These are phyloP conservation scores for Podila verticillata DNA, from an alignment of 192 early-diverging fungal species.

Conservation along the genomic window DNA sequence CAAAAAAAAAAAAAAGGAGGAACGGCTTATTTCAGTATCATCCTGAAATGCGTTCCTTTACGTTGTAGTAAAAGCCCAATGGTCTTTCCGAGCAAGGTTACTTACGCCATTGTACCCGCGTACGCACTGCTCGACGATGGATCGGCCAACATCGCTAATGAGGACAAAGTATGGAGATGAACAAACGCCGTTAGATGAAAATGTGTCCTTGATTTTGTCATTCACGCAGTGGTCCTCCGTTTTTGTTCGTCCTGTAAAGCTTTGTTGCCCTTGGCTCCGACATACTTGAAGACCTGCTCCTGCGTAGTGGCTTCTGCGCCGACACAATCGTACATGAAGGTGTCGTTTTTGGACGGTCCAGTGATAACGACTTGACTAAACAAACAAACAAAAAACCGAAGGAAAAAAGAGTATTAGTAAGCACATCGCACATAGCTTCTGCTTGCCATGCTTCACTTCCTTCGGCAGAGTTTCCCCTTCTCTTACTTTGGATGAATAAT, in stretches of 20 bases:
- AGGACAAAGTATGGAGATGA: constrained; percentile 25
- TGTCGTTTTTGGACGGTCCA: constrained; percentile 64
- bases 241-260: too few relatives aligned
- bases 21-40: neutral
- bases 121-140: constrained; percentile 72
- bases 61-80: too few relatives aligned
- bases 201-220: neutral
- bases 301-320: constrained; percentile 65
- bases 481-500: constrained; percentile 28
- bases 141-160: constrained; percentile 54
- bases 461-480: neutral
- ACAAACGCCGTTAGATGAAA: neutral
- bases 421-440: neutral
- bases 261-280: too few relatives aligned
- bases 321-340: constrained; percentile 73
- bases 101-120: constrained; percentile 74
- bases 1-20: neutral
- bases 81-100: too few relatives aligned
- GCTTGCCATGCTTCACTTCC: neutral
- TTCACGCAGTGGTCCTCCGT: too few relatives aligned
- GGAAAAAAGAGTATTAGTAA: neutral
- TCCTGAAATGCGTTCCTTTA: neutral
- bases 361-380: constrained; percentile 50
- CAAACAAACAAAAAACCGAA: neutral
- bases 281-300: constrained; percentile 55